phyloP scores from a whole-genome alignment of 2,329 filamentous ascomycete genomes.

The Xylariaceae sp. region DNA sequence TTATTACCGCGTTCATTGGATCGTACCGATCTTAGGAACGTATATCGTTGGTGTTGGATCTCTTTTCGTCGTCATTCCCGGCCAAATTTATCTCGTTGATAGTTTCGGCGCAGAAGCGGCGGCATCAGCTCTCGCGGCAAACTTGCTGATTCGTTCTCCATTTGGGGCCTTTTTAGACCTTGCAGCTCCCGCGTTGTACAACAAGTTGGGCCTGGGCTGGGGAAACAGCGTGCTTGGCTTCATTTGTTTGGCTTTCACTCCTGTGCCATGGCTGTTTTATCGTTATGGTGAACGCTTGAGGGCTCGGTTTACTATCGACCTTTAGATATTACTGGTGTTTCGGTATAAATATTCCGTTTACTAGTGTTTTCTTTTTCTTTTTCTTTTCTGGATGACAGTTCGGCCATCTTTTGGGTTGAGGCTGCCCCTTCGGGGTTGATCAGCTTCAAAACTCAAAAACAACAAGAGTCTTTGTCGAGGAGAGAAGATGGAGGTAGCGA shows the following conservation, averaged over 20 bases:
- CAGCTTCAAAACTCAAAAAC: too few species aligned
- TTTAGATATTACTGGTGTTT: too few species aligned
- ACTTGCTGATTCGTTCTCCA: neutral
- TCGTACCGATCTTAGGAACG: slow-evolving; percentile 18
- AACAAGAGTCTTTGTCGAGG: too few species aligned
- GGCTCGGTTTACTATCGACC: slow-evolving; percentile 57
- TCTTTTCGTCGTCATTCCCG: slow-evolving; percentile 10
- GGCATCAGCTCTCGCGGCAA: neutral
- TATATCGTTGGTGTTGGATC: slow-evolving; percentile 13
- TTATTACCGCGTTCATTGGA: slow-evolving; percentile 19
- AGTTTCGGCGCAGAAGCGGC: neutral
- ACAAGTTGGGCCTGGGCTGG: slow-evolving; percentile 50
- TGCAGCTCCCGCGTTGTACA: slow-evolving; percentile 44
- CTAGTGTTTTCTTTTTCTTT: too few species aligned
- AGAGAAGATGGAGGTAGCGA: too few species aligned
- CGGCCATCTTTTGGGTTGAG: too few species aligned
- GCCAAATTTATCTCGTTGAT: neutral
- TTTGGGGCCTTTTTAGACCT: neutral
- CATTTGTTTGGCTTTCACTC: neutral
- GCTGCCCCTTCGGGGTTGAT: too few species aligned
- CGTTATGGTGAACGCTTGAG: slow-evolving; percentile 46
- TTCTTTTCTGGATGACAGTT: too few species aligned
- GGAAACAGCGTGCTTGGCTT: slow-evolving; percentile 32
- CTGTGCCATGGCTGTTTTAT: neutral
- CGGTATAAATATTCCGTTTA: too few species aligned